Evolutionary conservation across 169 alveolate genomes (phyloP).

Genomic region (Amoebophrya sp.): DNA sequence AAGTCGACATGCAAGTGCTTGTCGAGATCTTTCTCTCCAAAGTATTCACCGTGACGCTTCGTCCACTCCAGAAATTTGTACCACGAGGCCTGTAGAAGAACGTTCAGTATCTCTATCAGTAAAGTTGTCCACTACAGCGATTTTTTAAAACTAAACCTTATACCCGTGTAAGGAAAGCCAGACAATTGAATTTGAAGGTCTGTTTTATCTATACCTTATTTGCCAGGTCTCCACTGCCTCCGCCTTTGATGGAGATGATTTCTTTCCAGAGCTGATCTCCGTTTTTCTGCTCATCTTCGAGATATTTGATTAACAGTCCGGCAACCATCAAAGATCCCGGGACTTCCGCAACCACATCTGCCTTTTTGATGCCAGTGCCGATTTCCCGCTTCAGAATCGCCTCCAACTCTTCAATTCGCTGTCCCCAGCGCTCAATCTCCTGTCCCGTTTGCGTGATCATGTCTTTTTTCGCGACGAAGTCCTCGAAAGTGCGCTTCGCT

Average conservation of each 20-base stretch:
- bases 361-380: background rate
- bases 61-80: conserved; percentile 12
- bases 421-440: conserved; percentile 21
- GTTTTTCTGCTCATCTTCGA: background rate
- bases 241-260: background rate
- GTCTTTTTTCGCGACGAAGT: background rate
- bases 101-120: no score
- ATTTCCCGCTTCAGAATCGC: background rate
- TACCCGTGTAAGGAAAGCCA: no score
- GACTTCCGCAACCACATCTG: background rate
- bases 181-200: no score
- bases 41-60: background rate
- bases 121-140: no score
- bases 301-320: background rate
- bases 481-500: conserved; percentile 4
- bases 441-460: background rate
- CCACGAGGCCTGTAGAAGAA: conserved; percentile 11
- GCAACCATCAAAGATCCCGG: background rate
- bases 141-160: no score
- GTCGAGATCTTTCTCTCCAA: background rate
- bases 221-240: background rate
- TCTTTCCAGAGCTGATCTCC: background rate
- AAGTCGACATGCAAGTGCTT: background rate
- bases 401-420: conserved; percentile 4
- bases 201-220: background rate